A percentile compares a stretch with the other conserved stretches of the same genome.
These are phyloP conservation scores for Camellia oleifera DNA, from an alignment of 179 eudicot genomes.

Conservation along the genomic window DNA sequence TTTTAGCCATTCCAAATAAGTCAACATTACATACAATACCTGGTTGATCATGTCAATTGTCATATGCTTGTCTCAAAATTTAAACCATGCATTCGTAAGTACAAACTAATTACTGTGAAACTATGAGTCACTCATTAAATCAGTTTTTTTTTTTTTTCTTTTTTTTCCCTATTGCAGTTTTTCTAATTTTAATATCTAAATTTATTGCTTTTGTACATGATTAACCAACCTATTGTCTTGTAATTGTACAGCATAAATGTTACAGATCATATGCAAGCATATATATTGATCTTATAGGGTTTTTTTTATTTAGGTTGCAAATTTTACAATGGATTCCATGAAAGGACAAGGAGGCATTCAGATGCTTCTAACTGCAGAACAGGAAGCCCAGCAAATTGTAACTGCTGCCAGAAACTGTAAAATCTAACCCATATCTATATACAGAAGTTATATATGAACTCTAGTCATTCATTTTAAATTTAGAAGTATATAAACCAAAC, in stretches of 20 bases:
- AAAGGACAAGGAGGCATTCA: slow-evolving; percentile 59
- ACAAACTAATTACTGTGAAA: no score
- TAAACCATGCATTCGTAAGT: no score
- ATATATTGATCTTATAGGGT: not conserved
- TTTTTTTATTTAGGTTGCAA: slow-evolving; percentile 9
- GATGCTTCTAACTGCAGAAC: slow-evolving; percentile 51
- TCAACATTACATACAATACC: no score
- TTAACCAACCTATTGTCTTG: not conserved
- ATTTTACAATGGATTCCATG: slow-evolving; percentile 37
- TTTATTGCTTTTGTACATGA: no score
- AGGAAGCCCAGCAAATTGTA: slow-evolving; percentile 52
- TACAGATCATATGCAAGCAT: not conserved
- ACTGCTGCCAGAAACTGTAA: slow-evolving; percentile 47
- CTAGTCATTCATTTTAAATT: not conserved
- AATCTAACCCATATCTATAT: not conserved
- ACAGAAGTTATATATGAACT: not conserved
- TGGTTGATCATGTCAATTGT: no score
- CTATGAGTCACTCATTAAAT: no score
- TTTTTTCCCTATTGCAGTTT: no score
- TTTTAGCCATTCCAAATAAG: no score
- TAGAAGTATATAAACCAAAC: no score
- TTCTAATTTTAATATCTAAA: no score
- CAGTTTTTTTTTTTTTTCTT: no score
- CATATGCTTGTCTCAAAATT: no score
- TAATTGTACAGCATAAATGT: not conserved